Evolutionary conservation across 768 basidiomycete genomes (phyloP).

Genomic region (Boletellus emodensis): DNA sequence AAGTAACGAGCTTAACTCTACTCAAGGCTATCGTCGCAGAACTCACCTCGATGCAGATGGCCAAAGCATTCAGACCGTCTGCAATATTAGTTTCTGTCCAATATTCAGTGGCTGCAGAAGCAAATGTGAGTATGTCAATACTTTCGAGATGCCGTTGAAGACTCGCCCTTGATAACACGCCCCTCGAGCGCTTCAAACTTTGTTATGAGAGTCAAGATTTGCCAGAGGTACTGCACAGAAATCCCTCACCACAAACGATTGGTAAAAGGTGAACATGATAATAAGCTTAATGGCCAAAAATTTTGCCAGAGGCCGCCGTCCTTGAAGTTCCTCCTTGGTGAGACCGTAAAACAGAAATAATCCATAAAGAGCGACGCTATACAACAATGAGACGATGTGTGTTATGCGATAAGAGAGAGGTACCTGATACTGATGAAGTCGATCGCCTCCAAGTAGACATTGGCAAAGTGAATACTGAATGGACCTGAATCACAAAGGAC

Average conservation of each 20-base stretch:
- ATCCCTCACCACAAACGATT: slow-evolving; percentile 61
- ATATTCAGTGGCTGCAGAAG: slow-evolving; percentile 55
- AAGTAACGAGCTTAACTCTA: slow-evolving; percentile 3
- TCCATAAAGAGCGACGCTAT: slow-evolving; percentile 80
- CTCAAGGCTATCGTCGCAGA: not conserved
- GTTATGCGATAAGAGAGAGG: slow-evolving; percentile 2
- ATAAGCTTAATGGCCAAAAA: slow-evolving; percentile 85
- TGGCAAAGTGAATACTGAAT: slow-evolving; percentile 58
- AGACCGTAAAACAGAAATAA: slow-evolving; percentile 80
- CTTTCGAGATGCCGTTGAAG: not conserved
- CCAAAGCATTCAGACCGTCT: slow-evolving; percentile 76
- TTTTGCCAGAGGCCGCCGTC: slow-evolving; percentile 75
- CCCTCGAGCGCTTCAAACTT: slow-evolving; percentile 68
- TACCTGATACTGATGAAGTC: slow-evolving; percentile 84
- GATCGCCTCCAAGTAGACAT: slow-evolving; percentile 65
- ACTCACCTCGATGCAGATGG: slow-evolving; percentile 77
- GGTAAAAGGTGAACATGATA: slow-evolving; percentile 88
- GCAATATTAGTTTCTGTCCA: slow-evolving; percentile 86
- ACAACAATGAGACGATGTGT: not conserved
- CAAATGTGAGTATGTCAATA: not conserved
- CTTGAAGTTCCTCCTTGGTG: slow-evolving; percentile 73
- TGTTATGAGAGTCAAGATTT: slow-evolving; percentile 2
- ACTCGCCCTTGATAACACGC: slow-evolving; percentile 60
- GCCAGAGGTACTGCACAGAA: not conserved
- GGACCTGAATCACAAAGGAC: slow-evolving; percentile 67